Conservation (phyloP, 129 eudicot genomes). For the Ambrosia trifida region DNA sequence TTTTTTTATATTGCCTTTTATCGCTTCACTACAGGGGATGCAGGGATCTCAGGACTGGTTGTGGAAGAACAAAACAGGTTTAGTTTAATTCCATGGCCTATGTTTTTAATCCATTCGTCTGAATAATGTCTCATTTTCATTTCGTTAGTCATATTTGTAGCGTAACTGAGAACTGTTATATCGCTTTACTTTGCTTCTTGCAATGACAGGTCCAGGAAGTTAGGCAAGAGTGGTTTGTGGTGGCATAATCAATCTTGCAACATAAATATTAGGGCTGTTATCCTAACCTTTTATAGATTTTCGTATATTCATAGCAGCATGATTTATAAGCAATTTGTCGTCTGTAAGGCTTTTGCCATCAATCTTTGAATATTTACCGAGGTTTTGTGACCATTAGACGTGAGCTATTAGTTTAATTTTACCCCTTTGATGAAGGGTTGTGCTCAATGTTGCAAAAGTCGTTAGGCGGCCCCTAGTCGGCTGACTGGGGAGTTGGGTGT, state of each 20-base stretch:
- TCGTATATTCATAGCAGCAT: conserved; percentile 6
- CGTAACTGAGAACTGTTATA: not conserved
- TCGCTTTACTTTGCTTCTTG: not conserved
- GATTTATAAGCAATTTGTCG: conserved; percentile 17
- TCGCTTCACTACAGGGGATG: conserved; percentile 15
- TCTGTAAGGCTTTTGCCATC: conserved; percentile 8
- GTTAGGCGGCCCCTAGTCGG: too few species aligned
- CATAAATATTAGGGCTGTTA: conserved; percentile 15
- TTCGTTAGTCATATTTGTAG: not conserved
- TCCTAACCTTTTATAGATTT: conserved; percentile 1
- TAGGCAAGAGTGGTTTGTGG: conserved; percentile 1
- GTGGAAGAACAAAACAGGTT: conserved; percentile 91
- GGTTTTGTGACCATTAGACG: conserved; percentile 1
- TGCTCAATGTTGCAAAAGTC: too few species aligned
- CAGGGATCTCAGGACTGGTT: conserved; percentile 76
- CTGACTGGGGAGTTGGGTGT: too few species aligned
- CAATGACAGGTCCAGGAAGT: conserved; percentile 22
- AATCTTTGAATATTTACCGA: conserved; percentile 22
- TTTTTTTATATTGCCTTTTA: too few species aligned
- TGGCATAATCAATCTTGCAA: conserved; percentile 17
- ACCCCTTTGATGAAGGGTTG: not conserved
- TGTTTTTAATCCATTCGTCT: not conserved
- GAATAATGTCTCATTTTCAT: not conserved
- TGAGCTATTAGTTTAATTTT: conserved; percentile 5
- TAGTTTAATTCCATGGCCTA: not conserved